Percentiles rank a stretch among this genome's conserved stretches.
phyloP scores from a whole-genome alignment of 768 basidiomycete species.

The Pholiota conissans region DNA sequence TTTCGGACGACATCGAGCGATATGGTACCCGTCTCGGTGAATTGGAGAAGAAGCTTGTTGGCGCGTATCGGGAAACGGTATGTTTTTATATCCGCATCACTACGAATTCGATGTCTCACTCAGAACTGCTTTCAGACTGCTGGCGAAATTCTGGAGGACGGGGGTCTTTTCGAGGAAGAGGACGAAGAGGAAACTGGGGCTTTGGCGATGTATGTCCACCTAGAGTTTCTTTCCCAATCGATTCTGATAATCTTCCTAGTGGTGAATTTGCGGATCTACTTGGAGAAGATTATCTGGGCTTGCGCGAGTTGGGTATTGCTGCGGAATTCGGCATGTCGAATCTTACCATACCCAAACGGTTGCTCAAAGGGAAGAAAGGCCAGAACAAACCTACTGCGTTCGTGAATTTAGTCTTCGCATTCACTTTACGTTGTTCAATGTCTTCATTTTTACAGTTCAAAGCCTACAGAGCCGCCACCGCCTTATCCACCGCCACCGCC shows the following conservation, averaged over 20 bases:
- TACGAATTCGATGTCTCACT: background rate
- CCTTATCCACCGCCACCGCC: constrained; percentile 86
- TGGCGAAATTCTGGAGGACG: constrained; percentile 48
- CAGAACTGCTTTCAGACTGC: constrained; percentile 27
- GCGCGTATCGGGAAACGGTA: constrained; percentile 81
- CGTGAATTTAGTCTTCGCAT: constrained; percentile 26
- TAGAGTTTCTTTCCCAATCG: background rate
- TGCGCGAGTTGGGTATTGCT: constrained; percentile 86
- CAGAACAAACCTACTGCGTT: constrained; percentile 47
- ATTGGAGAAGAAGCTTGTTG: constrained; percentile 82
- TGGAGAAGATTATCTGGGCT: constrained; percentile 92
- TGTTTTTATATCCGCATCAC: constrained; percentile 25
- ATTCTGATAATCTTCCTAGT: constrained; percentile 31
- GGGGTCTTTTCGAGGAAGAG: constrained; percentile 51
- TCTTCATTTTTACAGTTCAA: constrained; percentile 39
- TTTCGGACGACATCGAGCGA: constrained; percentile 85
- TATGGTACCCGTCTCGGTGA: constrained; percentile 77
- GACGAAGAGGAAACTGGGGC: constrained; percentile 45
- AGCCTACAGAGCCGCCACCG: constrained; percentile 72
- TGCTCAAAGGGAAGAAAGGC: constrained; percentile 68
- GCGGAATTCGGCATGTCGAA: constrained; percentile 79
- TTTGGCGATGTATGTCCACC: constrained; percentile 33
- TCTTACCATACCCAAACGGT: constrained; percentile 73
- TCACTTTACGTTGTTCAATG: background rate
- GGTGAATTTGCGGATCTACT: constrained; percentile 87